Evolutionary conservation across 345 rosid species (phyloP), one percentile per base, ranked within the genome.

Genomic region (Angophora floribunda): DNA sequence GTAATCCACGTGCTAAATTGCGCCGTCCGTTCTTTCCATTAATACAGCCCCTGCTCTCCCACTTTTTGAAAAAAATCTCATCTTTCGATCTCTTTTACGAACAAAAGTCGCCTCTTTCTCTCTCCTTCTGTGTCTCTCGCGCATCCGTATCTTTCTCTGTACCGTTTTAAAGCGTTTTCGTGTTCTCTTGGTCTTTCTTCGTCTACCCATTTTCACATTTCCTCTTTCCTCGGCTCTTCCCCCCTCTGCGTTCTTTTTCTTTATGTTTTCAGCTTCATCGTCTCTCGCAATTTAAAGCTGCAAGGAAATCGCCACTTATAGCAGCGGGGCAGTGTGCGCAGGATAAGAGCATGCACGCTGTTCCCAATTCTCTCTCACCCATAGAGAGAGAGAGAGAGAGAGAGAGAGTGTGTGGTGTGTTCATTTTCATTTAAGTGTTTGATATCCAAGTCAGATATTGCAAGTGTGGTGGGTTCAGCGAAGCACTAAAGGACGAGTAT

Each of bases 281-380:
- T 89, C 87, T 87, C 70, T 89, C 86, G 87, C 93, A 91, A 94
- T 92, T 93, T 91, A 94, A 97, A 95, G 98, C 98, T 96, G 99
- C 98, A 86, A 96, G 90, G 97, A 90, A 92, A 94, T 93, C 95
- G 89, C 94, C 92, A 91, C 92, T 85, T 93, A 87, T 93, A 92
- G 96, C 92, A 93, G 94, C 89, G 95, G 93, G 91, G 93, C 95
- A 95, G 93, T 91, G 94, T 92, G 94, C 88, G 21, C 93, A 75
- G 82, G 28, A 75, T 75, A 75, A 19, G 82, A 36, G 95, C 92
- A 88, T 88, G 93, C 96, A 91, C 95, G 88, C 97, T 91, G 91
- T 92, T 92, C 93, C 93, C 90, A 65, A 80, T 19, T 44, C 49
- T 21, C 82, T 75, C 82, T 36, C 80, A 19, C 82, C 61, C 45